phyloP scores from a whole-genome alignment of 305 asterid species.

The Fraxinus sp. region DNA sequence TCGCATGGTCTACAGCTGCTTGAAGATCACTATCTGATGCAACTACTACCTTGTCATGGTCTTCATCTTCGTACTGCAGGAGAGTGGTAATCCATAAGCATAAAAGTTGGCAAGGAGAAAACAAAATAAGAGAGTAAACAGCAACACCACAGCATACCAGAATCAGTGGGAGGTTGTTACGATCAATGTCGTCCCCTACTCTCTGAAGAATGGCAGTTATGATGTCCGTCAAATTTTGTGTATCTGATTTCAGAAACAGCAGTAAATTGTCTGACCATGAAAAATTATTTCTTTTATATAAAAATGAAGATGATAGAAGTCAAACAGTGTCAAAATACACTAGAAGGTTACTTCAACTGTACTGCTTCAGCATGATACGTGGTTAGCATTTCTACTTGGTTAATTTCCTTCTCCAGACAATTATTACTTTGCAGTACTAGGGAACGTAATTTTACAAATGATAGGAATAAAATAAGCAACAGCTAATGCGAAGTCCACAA shows the following conservation, averaged over 20 bases:
- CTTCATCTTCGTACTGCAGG: slow-evolving; percentile 91
- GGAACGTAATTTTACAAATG: background rate
- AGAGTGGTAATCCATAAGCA: slow-evolving; percentile 21
- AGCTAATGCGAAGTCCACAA: background rate
- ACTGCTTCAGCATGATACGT: background rate
- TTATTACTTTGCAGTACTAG: background rate
- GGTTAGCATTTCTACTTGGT: background rate
- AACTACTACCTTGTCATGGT: slow-evolving; percentile 76
- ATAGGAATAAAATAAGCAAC: background rate
- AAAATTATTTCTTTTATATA: background rate
- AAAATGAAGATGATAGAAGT: background rate
- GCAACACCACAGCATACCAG: slow-evolving; percentile 46
- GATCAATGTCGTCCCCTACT: slow-evolving; percentile 89
- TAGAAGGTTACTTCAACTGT: background rate
- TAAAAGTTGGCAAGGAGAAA: slow-evolving; percentile 19
- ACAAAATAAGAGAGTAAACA: background rate
- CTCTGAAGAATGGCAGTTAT: slow-evolving; percentile 82
- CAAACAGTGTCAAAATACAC: background rate
- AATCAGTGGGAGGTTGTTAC: slow-evolving; percentile 82
- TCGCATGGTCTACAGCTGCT: slow-evolving; percentile 92
- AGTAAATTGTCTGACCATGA: background rate
- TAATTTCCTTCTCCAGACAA: background rate
- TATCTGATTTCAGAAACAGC: slow-evolving; percentile 45
- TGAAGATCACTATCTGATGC: slow-evolving; percentile 90
- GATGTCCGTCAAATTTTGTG: slow-evolving; percentile 64